Conservation (phyloP, 352 stramenopile genomes). For the Peronosclerospora sorghi region DNA sequence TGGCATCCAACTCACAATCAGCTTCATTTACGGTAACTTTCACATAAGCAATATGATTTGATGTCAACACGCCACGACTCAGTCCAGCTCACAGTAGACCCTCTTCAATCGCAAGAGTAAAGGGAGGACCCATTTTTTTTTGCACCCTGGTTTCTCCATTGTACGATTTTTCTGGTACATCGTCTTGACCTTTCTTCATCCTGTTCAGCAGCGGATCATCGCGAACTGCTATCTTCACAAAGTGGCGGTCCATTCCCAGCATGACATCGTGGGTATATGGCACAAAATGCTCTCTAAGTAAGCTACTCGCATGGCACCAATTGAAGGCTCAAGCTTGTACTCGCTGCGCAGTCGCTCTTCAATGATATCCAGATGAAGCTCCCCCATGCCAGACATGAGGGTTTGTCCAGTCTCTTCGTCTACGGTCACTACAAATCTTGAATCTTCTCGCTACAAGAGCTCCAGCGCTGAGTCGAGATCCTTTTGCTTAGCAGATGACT, state of each 20-base stretch:
- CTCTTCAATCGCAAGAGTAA: conserved; percentile 55
- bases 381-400: conserved; percentile 93
- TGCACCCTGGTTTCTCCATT: conserved; percentile 32
- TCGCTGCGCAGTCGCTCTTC: conserved; percentile 84
- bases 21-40: conserved; percentile 51
- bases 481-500: conserved; percentile 76
- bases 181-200: conserved; percentile 14
- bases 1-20: conserved; percentile 42
- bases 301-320: conserved; percentile 83
- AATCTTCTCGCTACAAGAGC: conserved; percentile 86
- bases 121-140: conserved; percentile 57
- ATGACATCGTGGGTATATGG: conserved; percentile 52
- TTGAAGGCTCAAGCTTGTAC: conserved; percentile 78
- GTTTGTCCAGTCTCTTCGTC: conserved; percentile 97
- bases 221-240: conserved; percentile 40
- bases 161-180: conserved; percentile 39
- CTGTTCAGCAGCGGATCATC: conserved; percentile 40
- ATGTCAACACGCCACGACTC: conserved; percentile 46
- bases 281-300: conserved; percentile 83
- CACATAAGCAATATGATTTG: conserved; percentile 52
- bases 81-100: conserved; percentile 39
- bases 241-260: conserved; percentile 63
- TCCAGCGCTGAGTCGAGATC: conserved; percentile 79
- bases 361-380: conserved; percentile 92
- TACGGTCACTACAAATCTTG: conserved; percentile 92